Evolutionary conservation across 2,329 filamentous ascomycete species (phyloP).

Genomic region (Alternaria rosae): DNA sequence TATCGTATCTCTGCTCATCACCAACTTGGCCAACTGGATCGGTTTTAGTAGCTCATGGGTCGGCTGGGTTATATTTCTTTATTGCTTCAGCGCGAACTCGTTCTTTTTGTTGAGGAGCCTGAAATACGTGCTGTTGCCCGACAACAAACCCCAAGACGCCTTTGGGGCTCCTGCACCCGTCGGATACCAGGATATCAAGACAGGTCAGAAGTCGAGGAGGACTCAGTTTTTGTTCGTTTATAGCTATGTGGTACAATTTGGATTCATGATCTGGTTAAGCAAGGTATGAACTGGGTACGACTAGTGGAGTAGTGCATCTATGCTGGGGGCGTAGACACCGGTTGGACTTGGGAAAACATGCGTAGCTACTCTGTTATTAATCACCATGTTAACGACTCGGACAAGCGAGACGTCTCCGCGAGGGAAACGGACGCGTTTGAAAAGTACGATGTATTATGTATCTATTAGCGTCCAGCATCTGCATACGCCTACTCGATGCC

Average conservation of each 20-base stretch:
- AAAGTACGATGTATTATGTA: not conserved
- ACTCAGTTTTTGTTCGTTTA: conserved; percentile 57
- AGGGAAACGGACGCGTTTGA: not conserved
- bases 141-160: conserved; percentile 52
- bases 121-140: conserved; percentile 93
- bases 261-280: conserved; percentile 88
- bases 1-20: conserved; percentile 83
- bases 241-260: conserved; percentile 90
- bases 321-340: not conserved
- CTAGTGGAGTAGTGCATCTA: not conserved
- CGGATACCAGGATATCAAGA: conserved; percentile 77
- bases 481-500: not conserved
- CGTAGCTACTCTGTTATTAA: not conserved
- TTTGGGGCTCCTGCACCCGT: conserved; percentile 50
- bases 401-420: not conserved
- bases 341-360: not conserved
- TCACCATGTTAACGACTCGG: not conserved
- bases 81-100: conserved; percentile 92
- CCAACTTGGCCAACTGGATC: conserved; percentile 68
- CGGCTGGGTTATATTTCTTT: conserved; percentile 87
- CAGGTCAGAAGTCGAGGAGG: conserved; percentile 60
- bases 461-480: not conserved
- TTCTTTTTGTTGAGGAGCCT: conserved; percentile 94
- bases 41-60: conserved; percentile 86
- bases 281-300: conserved; percentile 25